phyloP scores from a whole-genome alignment of 495 filamentous ascomycete genomes.

The Poronia punctata region DNA sequence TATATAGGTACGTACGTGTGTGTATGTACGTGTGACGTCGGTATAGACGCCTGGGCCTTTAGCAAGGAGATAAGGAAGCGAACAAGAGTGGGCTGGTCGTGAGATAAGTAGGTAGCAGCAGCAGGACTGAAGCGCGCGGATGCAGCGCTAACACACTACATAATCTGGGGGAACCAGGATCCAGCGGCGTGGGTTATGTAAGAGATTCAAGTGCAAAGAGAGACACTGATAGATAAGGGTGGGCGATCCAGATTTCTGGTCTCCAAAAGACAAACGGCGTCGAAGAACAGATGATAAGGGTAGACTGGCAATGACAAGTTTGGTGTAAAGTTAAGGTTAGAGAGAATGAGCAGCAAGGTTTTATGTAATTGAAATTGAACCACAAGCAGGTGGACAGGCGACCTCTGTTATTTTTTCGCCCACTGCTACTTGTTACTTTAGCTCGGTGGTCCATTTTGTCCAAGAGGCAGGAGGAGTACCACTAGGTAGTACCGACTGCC shows the following conservation, averaged over 20 bases:
- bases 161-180: conserved; percentile 43
- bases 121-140: conserved; percentile 15
- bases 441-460: background rate
- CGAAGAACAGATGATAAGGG: conserved; percentile 31
- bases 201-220: conserved; percentile 30
- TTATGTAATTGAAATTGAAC: conserved; percentile 49
- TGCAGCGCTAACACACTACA: conserved; percentile 43
- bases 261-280: conserved; percentile 15
- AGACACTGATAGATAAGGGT: conserved; percentile 18
- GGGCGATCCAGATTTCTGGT: conserved; percentile 16
- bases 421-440: conserved; percentile 11
- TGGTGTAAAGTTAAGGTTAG: conserved; percentile 41
- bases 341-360: conserved; percentile 39
- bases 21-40: conserved; percentile 6
- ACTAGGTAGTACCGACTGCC: background rate
- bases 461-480: background rate
- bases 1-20: background rate
- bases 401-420: conserved; percentile 18
- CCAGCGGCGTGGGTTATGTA: conserved; percentile 40
- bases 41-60: background rate
- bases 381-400: conserved; percentile 3
- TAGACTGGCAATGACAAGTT: conserved; percentile 35
- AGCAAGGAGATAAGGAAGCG: conserved; percentile 1
- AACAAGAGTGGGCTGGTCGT: conserved; percentile 7
- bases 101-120: conserved; percentile 10